phyloP scores from a whole-genome alignment of 352 stramenopile species.

The Saprolegnia parasitica region DNA sequence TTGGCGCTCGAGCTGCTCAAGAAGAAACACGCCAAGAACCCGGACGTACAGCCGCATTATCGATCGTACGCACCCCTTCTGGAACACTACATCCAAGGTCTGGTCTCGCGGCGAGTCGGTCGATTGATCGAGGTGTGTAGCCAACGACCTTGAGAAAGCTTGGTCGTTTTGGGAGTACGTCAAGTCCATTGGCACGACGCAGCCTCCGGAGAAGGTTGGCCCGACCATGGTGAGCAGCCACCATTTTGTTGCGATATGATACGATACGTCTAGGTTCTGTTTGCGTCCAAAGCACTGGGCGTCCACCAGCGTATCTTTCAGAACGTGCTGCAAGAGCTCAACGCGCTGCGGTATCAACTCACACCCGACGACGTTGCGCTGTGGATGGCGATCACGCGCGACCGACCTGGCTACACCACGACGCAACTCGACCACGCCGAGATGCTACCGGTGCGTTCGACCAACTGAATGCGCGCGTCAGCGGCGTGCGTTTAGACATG shows the following conservation, averaged over 20 bases:
- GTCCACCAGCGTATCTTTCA: not conserved
- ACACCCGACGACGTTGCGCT: not conserved
- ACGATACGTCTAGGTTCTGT: not conserved
- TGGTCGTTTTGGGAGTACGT: constrained; percentile 2
- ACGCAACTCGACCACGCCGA: not conserved
- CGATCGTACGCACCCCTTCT: constrained; percentile 5
- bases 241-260: not conserved
- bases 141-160: not conserved
- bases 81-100: constrained; percentile 20
- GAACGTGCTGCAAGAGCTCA: not conserved
- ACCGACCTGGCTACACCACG: not conserved
- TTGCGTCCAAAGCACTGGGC: not conserved
- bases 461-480: not conserved
- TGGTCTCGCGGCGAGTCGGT: no score
- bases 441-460: not conserved
- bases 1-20: not conserved
- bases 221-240: constrained; percentile 1
- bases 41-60: constrained; percentile 5
- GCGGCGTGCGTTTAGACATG: not conserved
- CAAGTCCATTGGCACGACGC: not conserved
- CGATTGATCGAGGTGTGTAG: not conserved
- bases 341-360: constrained; percentile 17
- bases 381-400: not conserved
- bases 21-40: not conserved
- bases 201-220: constrained; percentile 9